Base-by-base conservation (phyloP, 768 basidiomycete species). In the Aureoboletus auriporus region DNA sequence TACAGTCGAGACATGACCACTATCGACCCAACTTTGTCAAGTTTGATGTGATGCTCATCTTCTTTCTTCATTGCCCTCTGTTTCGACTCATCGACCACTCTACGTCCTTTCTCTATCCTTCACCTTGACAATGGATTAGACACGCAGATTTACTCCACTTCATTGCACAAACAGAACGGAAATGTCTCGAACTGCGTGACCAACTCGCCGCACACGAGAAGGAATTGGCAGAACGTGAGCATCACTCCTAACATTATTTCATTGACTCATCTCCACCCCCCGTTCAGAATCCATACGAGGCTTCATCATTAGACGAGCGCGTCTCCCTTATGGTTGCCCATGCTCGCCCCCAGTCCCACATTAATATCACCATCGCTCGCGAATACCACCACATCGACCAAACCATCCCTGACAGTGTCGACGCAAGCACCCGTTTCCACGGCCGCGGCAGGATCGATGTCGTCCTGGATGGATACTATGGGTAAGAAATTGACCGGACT, bases 91-190 rank as follows among this genome's bases (percentile, higher is more conserved):
- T 23, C 20, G 20, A 23, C 20, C 20, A 23, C 33, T 12, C 33
- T 13, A 4, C 17, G 7, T 37, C 36, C 36, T 42, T 38, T 14
- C 16, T 49, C 36, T 13, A 10, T n/a, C 33, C 12, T 33, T 33
- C 33, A 13, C 33, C 33, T 33, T 33, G 33, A 33, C 33, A 33
- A 17, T 16, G 35, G 14, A 14, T 28, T 52, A 92, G 90, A 59
- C 87, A 93, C 57, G 80, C 84, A 6, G 89, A 91, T 46, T 69
- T 93, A 2, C 70, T 92, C n/a, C 84, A 78, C 28, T 84, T 85
- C 50, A 93, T 93, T 43, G 89, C 90, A 0, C 88, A 90, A 67
- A 91, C 92, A 54, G 90, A 92, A 63, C 79, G 86, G 0, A 86
- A 82, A 63, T 90, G 87, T 56, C 77, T 92, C 35, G 89, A 93